Base-by-base conservation (phyloP, 176 grass and related monocot species). In the Carex littledalei region DNA sequence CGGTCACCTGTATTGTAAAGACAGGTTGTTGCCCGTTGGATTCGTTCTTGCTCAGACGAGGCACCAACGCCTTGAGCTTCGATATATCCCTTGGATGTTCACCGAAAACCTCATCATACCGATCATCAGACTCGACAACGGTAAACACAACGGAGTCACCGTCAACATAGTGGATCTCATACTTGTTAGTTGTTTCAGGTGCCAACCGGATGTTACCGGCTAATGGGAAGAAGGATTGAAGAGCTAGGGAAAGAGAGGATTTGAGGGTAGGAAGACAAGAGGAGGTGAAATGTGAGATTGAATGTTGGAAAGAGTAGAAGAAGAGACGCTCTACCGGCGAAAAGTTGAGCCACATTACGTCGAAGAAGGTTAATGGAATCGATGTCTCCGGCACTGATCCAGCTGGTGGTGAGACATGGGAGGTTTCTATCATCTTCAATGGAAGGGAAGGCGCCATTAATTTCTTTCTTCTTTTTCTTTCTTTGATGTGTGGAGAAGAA, bases 291-390 rank as follows among this genome's bases (percentile, higher is more conserved):
- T 82, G 24, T n/a, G 32, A 20, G 12, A 50, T 74, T 6, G 82
- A 56, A 15, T 73, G 10, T 5, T 62, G 31, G 10, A 78, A 84
- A 26, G 45, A 10, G 77, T 87, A 90, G 82, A 90, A 85, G 66
- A 90, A 90, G 57, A 87, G 56, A 45, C 81, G 64, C 82, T 90
- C 86, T 0, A 90, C 50, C 0, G 89, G 86, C 1, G 55, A 4
- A 14, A 41, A 45, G 3, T 50, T 18, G 6, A 90, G 8, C 74
- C 74, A 90, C 13, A 68, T 3, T 21, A 87, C 22, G 22, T 90
- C 89, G 2, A 90, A 81, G 65, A 85, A 61, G 15, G 89, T 85
- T 55, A 90, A 85, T 6, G 86, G 89, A 56, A 90, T 18, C 13
- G 86, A 82, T 41, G 43, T 41, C 18, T 43, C 35, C 2, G 81